Conservation (phyloP, 331 rosid species). For the Pyracantha coccinea region DNA sequence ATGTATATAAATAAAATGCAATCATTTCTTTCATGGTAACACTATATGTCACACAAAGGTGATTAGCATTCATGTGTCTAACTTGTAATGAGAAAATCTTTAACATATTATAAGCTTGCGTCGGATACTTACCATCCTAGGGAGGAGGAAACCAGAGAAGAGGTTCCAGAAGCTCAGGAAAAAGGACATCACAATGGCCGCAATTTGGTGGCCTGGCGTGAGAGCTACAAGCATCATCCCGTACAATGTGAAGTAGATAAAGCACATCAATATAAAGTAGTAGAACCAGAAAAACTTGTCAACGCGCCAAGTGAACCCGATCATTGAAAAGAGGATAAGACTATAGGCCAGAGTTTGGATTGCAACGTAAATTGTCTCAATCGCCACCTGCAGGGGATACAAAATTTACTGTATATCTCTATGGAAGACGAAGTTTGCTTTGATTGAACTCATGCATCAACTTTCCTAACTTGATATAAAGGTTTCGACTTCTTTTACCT, state of each 20-base stretch:
- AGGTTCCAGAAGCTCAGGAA: conserved; percentile 53
- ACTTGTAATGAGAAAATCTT: not conserved
- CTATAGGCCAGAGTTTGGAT: conserved; percentile 34
- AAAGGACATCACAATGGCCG: conserved; percentile 53
- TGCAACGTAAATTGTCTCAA: conserved; percentile 46
- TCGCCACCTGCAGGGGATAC: conserved; percentile 39
- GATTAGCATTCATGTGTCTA: not conserved
- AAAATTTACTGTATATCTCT: too few relatives aligned
- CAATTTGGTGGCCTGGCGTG: conserved; percentile 56
- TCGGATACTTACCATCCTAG: conserved; percentile 26
- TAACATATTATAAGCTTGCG: not conserved
- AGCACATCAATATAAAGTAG: conserved; percentile 48
- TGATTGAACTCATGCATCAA: not conserved
- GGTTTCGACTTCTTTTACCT: conserved; percentile 30
- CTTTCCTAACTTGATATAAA: not conserved
- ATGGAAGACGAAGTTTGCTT: not conserved
- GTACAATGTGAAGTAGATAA: conserved; percentile 51
- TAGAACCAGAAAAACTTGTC: conserved; percentile 54
- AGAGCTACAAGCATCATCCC: conserved; percentile 68
- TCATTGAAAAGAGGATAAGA: conserved; percentile 50
- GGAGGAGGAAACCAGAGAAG: conserved; percentile 52
- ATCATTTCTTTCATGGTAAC: not conserved
- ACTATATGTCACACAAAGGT: not conserved
- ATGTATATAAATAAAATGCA: not conserved
- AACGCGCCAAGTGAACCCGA: conserved; percentile 45